Evolutionary conservation across 2,329 filamentous ascomycete species (phyloP).

Genomic region (Colletotrichum noveboracense): DNA sequence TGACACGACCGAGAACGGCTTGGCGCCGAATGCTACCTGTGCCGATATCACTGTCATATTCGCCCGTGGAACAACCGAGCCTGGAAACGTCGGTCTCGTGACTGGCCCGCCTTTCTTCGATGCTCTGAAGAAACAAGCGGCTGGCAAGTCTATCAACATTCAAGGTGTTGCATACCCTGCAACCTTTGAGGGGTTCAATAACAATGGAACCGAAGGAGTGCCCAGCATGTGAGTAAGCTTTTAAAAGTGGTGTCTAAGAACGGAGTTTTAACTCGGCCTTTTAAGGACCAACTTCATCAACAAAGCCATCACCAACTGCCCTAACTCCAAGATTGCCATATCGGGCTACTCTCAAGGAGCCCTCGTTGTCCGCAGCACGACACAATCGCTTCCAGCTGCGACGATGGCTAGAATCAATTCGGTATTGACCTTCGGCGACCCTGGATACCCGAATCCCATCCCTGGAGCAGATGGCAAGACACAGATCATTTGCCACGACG

Average conservation of each 20-base stretch:
- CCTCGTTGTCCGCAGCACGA: conserved; percentile 30
- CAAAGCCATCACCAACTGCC: conserved; percentile 31
- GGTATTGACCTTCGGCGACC: conserved; percentile 35
- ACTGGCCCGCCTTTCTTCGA: conserved; percentile 29
- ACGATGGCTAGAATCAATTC: conserved; percentile 30
- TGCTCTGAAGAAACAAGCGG: conserved; percentile 20
- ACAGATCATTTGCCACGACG: conserved; percentile 27
- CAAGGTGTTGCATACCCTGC: conserved; percentile 32
- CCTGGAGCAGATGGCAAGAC: conserved; percentile 23
- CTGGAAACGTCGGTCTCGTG: conserved; percentile 30
- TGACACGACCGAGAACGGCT: background rate
- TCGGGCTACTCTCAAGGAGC: conserved; percentile 34
- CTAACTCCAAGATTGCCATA: conserved; percentile 27
- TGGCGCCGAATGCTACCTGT: conserved; percentile 24
- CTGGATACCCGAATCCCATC: conserved; percentile 23
- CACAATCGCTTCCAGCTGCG: conserved; percentile 22
- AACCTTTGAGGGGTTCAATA: conserved; percentile 29
- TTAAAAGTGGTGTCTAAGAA: accelerated
- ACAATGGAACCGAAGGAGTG: conserved; percentile 24
- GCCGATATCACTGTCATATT: conserved; percentile 32
- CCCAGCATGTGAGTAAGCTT: conserved; percentile 25
- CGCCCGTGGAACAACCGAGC: conserved; percentile 34
- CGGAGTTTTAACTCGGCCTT: background rate
- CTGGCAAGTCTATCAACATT: conserved; percentile 21
- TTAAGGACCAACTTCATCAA: conserved; percentile 37